Evolutionary conservation across 352 stramenopile species (phyloP).

Genomic region (Phytophthora sansomeana): DNA sequence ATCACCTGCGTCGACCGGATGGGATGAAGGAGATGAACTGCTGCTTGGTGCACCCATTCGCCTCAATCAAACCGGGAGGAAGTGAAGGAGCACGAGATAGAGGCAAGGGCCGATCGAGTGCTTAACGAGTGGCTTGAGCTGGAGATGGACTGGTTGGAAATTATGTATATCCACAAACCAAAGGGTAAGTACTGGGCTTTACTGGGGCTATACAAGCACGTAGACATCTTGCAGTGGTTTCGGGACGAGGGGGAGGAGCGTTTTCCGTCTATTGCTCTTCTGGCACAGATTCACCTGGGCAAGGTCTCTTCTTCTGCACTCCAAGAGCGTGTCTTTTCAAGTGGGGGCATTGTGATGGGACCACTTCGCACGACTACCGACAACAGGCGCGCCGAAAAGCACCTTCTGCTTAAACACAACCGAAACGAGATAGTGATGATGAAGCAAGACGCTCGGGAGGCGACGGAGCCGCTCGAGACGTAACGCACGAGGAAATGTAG

Average conservation of each 20-base stretch:
- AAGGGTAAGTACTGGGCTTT: slow-evolving; percentile 6
- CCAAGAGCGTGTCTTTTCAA: slow-evolving; percentile 17
- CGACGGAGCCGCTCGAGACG: too few relatives aligned
- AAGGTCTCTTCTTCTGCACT: slow-evolving; percentile 9
- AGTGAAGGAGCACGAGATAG: slow-evolving; percentile 9
- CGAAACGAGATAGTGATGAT: neutral
- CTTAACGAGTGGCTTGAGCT: too few relatives aligned
- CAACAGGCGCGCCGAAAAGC: slow-evolving; percentile 7
- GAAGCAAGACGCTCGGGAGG: too few relatives aligned
- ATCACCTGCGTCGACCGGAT: slow-evolving; percentile 6
- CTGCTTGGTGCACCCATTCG: slow-evolving; percentile 6
- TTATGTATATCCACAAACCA: neutral
- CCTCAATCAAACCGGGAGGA: slow-evolving; percentile 3
- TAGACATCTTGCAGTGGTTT: slow-evolving; percentile 15
- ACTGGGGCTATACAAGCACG: slow-evolving; percentile 14
- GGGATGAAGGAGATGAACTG: slow-evolving; percentile 17
- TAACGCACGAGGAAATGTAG: too few relatives aligned
- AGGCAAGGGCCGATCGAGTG: slow-evolving; percentile 8
- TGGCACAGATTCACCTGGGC: neutral
- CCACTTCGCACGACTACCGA: slow-evolving; percentile 2
- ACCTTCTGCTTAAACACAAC: slow-evolving; percentile 6
- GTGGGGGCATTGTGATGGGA: neutral
- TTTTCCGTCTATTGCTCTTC: slow-evolving; percentile 6
- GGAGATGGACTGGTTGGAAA: too few relatives aligned
- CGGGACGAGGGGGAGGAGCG: slow-evolving; percentile 1